phyloP scores from a whole-genome alignment of 192 early-diverging fungal species.

The Haplosporangium gracile region DNA sequence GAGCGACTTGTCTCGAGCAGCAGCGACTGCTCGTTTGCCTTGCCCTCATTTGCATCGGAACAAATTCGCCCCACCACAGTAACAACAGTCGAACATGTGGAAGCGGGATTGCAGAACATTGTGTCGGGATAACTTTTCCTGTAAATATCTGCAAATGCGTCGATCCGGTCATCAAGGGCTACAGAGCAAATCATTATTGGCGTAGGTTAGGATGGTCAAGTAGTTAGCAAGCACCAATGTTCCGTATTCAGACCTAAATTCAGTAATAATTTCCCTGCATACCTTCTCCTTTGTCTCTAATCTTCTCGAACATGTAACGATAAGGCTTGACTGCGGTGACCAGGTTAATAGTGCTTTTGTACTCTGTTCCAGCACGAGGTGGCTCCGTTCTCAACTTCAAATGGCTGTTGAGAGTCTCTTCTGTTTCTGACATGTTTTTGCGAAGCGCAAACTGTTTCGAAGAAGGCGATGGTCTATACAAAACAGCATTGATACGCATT shows the following conservation, averaged over 20 bases:
- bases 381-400: slow-evolving; percentile 52
- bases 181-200: background rate
- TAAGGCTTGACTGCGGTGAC: slow-evolving; percentile 63
- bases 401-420: slow-evolving; percentile 71
- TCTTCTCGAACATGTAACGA: slow-evolving; percentile 86
- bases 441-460: slow-evolving; percentile 47
- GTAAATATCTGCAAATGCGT: slow-evolving; percentile 35
- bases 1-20: slow-evolving; percentile 85
- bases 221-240: too few species aligned
- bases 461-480: slow-evolving; percentile 15
- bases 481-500: background rate
- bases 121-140: slow-evolving; percentile 33
- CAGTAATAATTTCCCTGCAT: slow-evolving; percentile 33
- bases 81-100: slow-evolving; percentile 19
- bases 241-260: background rate
- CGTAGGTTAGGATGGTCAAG: background rate
- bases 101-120: slow-evolving; percentile 26
- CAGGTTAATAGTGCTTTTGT: slow-evolving; percentile 53
- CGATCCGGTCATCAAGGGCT: slow-evolving; percentile 54
- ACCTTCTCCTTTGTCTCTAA: slow-evolving; percentile 74
- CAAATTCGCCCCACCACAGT: slow-evolving; percentile 81
- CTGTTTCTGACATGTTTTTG: slow-evolving; percentile 51
- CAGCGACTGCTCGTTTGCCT: slow-evolving; percentile 78
- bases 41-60: slow-evolving; percentile 73
- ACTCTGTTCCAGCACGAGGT: slow-evolving; percentile 14